These are phyloP conservation scores for Balakata baccata DNA, from an alignment of 345 rosid genomes.

Conservation along the genomic window DNA sequence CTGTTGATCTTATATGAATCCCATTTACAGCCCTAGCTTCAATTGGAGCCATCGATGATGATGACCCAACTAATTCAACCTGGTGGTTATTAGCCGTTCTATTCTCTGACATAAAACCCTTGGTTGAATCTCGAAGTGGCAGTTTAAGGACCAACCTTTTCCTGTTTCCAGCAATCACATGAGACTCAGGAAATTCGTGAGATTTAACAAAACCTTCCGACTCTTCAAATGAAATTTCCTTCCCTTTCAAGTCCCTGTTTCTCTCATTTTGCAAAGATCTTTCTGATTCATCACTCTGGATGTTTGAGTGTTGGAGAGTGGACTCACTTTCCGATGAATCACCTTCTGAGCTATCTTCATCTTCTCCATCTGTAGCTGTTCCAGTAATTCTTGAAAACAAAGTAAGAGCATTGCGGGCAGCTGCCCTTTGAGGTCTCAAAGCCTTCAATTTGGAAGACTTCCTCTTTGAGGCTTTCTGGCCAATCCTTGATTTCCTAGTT, in stretches of 20 bases:
- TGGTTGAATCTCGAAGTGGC: conserved; percentile 57
- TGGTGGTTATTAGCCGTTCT: conserved; percentile 14
- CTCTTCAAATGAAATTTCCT: conserved; percentile 51
- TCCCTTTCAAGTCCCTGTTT: conserved; percentile 66
- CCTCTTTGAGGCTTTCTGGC: conserved; percentile 47
- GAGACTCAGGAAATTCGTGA: conserved; percentile 42
- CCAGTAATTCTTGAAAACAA: conserved; percentile 83
- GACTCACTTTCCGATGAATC: conserved; percentile 74
- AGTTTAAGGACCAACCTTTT: conserved; percentile 72
- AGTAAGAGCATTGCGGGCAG: conserved; percentile 87
- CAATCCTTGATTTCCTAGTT: conserved; percentile 51
- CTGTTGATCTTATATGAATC: conserved; percentile 24
- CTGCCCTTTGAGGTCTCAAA: conserved; percentile 88
- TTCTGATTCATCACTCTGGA: conserved; percentile 66
- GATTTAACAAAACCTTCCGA: conserved; percentile 41
- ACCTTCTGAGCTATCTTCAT: conserved; percentile 63
- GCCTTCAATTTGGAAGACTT: conserved; percentile 65
- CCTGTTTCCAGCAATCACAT: conserved; percentile 51
- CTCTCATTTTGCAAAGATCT: conserved; percentile 46
- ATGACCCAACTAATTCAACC: conserved; percentile 44
- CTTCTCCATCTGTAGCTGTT: conserved; percentile 69
- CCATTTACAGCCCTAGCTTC: conserved; percentile 33
- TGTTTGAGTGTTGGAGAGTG: conserved; percentile 44
- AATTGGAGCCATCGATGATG: conserved; percentile 41
- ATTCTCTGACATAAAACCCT: conserved; percentile 36